Base-by-base conservation (phyloP, 202 grass and related monocot genomes). In the Carex arenaria region DNA sequence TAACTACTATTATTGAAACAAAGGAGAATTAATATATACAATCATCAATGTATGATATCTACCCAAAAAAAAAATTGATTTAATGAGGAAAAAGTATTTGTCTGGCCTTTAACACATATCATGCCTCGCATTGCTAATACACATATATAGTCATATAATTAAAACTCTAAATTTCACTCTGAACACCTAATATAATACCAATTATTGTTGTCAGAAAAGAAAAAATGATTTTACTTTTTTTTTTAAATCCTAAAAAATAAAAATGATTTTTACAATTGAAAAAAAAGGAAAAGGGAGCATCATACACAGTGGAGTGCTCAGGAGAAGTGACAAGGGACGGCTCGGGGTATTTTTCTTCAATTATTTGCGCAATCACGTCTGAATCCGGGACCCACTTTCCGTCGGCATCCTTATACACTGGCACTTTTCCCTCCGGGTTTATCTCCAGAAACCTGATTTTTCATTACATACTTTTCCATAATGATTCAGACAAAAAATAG, bases 391-490 rank as follows among this genome's bases (percentile, higher is more conserved):
- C 83, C 90, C 92, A 94, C 64, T 92, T 88, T 18, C 80, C 92
- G 52, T 97, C 88, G 36, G 75, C 92, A 61, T 83, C 30, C n/a
- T 94, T 94, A 61, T 89, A 84, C 60, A 93, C 90, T 49, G 94
- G 94, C 14, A 97, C 94, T 89, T 94, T 97, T 14, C 94, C 94
- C 59, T 91, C 89, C 17, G 94, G 94, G 70, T 67, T 97, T 42
- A 97, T 90, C 89, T 88, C 82, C 59, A 94, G 77, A 83, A 97
- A 94, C 94, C 92, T 97, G 19, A 49, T 31, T 28, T 3, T 12
- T 83, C n/a, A 81, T 55, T 66, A 77, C 19, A 83, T 71, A 72
- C 4, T n/a, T 79, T 62, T 9, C 45, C 57, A 61, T 51, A 80
- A 70, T 5, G 60, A 54, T 34, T 34, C 3, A 56, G 82, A 69